Conservation (phyloP, 1,139 yeast genomes). For the Suhomyces anneliseae region DNA sequence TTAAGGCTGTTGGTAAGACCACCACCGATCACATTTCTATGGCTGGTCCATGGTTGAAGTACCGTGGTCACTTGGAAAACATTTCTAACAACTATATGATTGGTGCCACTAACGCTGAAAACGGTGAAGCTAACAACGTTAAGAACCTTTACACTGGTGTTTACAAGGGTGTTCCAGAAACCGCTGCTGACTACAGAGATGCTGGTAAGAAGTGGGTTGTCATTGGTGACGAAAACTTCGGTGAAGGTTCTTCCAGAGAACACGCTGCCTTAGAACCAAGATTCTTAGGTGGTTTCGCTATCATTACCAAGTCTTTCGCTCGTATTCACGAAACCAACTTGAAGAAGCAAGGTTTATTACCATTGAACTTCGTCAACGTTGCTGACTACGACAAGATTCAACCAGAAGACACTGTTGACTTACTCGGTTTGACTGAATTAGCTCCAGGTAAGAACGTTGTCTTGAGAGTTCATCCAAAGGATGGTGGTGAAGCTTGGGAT, state of each 20-base stretch:
- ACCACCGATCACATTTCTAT: conserved; percentile 99
- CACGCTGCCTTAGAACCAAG: conserved; percentile 99
- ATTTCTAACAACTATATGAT: conserved; percentile 98
- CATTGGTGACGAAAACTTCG: conserved; percentile 97
- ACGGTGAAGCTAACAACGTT: conserved; percentile 90
- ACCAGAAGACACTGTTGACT: conserved; percentile 86
- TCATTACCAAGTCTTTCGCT: conserved; percentile 96
- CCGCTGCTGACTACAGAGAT: conserved; percentile 94
- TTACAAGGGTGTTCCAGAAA: conserved; percentile 94
- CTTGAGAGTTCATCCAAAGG: conserved; percentile 87
- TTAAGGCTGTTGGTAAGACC: conserved; percentile 96
- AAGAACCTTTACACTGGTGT: conserved; percentile 91
- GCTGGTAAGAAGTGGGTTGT: conserved; percentile 94
- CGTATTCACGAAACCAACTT: conserved; percentile 66
- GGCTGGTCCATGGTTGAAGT: conserved; percentile 99
- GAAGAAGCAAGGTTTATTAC: conserved; percentile 59
- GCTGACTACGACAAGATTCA: conserved; percentile 94
- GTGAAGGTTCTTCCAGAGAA: conserved; percentile 99
- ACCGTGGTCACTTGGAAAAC: conserved; percentile 99
- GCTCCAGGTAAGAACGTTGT: conserved; percentile 92
- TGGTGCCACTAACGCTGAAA: conserved; percentile 98
- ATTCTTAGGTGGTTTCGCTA: conserved; percentile 97
- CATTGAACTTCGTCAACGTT: conserved; percentile 86
- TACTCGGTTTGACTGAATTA: conserved; percentile 78
- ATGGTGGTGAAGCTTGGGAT: conserved; percentile 79